Evolutionary conservation across 2,329 filamentous ascomycete species (phyloP).

Genomic region (Botryotinia calthae): DNA sequence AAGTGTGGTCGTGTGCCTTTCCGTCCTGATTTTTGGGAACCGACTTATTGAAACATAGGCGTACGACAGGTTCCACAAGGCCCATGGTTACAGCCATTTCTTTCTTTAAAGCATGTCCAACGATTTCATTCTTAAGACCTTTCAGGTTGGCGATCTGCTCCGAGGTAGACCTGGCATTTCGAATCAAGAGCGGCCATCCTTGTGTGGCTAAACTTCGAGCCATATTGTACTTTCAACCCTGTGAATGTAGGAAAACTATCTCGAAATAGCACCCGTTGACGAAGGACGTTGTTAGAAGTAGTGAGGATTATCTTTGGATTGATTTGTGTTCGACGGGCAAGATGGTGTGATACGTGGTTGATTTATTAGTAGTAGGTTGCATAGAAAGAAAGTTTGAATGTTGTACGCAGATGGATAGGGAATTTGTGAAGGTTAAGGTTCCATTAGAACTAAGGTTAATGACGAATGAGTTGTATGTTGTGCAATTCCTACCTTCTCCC

Average conservation of each 20-base stretch:
- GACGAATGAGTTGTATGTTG: background rate
- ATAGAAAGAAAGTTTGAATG: background rate
- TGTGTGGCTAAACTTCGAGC: slow-evolving; percentile 19
- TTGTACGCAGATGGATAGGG: background rate
- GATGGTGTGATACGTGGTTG: background rate
- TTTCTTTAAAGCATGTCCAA: slow-evolving; percentile 86
- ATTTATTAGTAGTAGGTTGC: background rate
- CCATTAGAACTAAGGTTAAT: background rate
- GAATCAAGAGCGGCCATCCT: slow-evolving; percentile 54
- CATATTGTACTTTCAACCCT: slow-evolving; percentile 1
- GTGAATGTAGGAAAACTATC: background rate
- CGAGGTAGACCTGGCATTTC: slow-evolving; percentile 49
- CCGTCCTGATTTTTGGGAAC: slow-evolving; percentile 44
- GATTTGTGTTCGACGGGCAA: slow-evolving; percentile 1
- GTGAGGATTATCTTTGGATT: background rate
- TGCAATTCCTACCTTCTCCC: background rate
- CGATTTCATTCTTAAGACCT: slow-evolving; percentile 80
- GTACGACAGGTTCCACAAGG: slow-evolving; percentile 60
- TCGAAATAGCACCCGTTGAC: background rate
- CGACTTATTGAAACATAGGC: slow-evolving; percentile 46
- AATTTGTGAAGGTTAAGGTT: background rate
- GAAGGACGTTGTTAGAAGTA: background rate
- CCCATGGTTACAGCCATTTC: slow-evolving; percentile 72
- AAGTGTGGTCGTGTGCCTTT: slow-evolving; percentile 48
- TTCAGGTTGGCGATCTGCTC: slow-evolving; percentile 63